phyloP scores from a whole-genome alignment of 1,284 basidiomycete species.

The Boletus calvinii region DNA sequence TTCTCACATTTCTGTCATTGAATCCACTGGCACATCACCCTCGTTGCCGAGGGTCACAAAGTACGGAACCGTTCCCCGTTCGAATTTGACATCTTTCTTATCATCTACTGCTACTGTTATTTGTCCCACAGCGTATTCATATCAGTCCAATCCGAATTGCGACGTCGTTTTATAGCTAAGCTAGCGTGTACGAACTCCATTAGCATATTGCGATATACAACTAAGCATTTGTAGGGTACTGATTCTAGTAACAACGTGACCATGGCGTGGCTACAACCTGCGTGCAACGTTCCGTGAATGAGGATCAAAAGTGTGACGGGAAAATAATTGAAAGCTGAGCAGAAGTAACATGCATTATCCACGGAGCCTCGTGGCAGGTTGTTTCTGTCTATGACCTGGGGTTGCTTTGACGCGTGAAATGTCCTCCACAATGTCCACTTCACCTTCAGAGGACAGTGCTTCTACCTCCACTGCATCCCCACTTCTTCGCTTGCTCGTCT shows the following conservation, averaged over 20 bases:
- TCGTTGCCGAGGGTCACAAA: neutral
- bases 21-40: neutral
- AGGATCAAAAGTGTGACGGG: constrained; percentile 1
- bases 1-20: constrained; percentile 2
- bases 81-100: constrained; percentile 4
- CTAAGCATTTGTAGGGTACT: constrained; percentile 23
- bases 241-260: constrained; percentile 5
- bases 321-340: constrained; percentile 1
- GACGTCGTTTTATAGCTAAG: neutral
- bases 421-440: constrained; percentile 44
- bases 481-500: constrained; percentile 22
- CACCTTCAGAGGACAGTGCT: constrained; percentile 46
- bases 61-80: neutral
- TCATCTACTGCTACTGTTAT: neutral
- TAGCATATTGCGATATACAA: constrained; percentile 16
- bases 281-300: constrained; percentile 4
- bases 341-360: constrained; percentile 20
- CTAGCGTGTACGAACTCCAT: constrained; percentile 6
- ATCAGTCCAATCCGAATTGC: neutral
- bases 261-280: neutral
- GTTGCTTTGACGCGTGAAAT: constrained; percentile 12
- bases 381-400: constrained; percentile 11
- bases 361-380: constrained; percentile 26
- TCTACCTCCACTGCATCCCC: constrained; percentile 24
- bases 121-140: neutral